Conservation (phyloP, 148 eudicot genomes). For the Diospyros kaki region DNA sequence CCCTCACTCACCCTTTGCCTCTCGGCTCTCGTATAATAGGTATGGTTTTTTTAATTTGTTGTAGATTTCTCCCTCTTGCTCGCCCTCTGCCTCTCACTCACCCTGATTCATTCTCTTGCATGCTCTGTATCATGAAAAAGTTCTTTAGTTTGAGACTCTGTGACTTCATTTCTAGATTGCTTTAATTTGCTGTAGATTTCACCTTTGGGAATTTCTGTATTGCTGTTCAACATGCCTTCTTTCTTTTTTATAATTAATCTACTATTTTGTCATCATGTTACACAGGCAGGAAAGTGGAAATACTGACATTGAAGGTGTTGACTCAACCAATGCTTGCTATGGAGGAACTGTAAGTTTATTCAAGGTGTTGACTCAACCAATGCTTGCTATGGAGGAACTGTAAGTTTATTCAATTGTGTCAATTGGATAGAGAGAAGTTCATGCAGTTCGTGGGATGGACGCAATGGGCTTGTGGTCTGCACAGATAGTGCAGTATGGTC, state of each 20-base stretch:
- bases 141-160: neutral
- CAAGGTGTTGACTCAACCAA: too few species aligned
- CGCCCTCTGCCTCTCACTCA: too few species aligned
- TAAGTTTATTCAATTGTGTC: constrained; percentile 88
- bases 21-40: too few species aligned
- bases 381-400: too few species aligned
- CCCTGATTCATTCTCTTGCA: neutral
- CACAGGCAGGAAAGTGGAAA: constrained; percentile 67
- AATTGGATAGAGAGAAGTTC: constrained; percentile 99
- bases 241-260: neutral
- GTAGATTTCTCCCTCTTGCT: too few species aligned
- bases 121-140: neutral
- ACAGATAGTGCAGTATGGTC: constrained; percentile 94
- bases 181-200: neutral
- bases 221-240: neutral
- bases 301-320: constrained; percentile 96
- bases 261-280: constrained; percentile 13
- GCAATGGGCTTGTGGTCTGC: constrained; percentile 94
- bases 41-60: too few species aligned
- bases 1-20: too few species aligned
- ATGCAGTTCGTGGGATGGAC: constrained; percentile 98
- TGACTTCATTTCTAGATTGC: neutral
- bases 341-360: too few species aligned
- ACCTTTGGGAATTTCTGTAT: neutral
- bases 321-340: constrained; percentile 97